Evolutionary conservation across 2,329 filamentous ascomycete species (phyloP).

Genomic region (Diaporthe citri): DNA sequence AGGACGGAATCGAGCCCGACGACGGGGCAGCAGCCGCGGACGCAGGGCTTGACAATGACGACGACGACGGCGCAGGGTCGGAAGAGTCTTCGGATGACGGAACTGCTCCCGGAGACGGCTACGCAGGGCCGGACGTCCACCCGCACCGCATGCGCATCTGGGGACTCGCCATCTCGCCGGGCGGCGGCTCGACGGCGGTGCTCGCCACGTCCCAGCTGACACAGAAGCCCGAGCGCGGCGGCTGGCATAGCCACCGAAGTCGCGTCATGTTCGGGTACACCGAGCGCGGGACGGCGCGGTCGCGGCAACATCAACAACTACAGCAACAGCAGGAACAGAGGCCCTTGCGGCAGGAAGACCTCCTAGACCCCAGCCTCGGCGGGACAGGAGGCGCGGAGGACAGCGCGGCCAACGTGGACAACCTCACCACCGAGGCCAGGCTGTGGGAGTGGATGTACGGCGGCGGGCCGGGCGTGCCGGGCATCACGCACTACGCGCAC

Average conservation of each 20-base stretch:
- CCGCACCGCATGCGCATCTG: slow-evolving; percentile 65
- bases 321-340: slow-evolving; percentile 19
- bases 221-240: slow-evolving; percentile 59
- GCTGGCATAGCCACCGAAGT: slow-evolving; percentile 53
- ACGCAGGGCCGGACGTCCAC: slow-evolving; percentile 56
- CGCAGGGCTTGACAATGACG: slow-evolving; percentile 43
- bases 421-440: slow-evolving; percentile 65
- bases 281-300: not conserved
- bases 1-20: slow-evolving; percentile 44
- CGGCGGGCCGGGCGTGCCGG: slow-evolving; percentile 59
- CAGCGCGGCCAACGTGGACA: slow-evolving; percentile 35
- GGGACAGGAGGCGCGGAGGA: slow-evolving; percentile 35
- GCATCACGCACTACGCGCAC: slow-evolving; percentile 48
- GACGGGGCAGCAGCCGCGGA: slow-evolving; percentile 49
- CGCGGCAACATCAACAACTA: slow-evolving; percentile 37
- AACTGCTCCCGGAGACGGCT: slow-evolving; percentile 47
- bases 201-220: slow-evolving; percentile 64
- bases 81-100: slow-evolving; percentile 50
- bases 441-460: slow-evolving; percentile 73
- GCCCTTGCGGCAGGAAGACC: not conserved
- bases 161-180: slow-evolving; percentile 65
- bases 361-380: slow-evolving; percentile 19
- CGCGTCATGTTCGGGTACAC: slow-evolving; percentile 53
- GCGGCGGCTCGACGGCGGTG: slow-evolving; percentile 63
- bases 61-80: slow-evolving; percentile 47